Base-by-base conservation (phyloP, 192 early-diverging fungal species). In the Dissophora ornata region DNA sequence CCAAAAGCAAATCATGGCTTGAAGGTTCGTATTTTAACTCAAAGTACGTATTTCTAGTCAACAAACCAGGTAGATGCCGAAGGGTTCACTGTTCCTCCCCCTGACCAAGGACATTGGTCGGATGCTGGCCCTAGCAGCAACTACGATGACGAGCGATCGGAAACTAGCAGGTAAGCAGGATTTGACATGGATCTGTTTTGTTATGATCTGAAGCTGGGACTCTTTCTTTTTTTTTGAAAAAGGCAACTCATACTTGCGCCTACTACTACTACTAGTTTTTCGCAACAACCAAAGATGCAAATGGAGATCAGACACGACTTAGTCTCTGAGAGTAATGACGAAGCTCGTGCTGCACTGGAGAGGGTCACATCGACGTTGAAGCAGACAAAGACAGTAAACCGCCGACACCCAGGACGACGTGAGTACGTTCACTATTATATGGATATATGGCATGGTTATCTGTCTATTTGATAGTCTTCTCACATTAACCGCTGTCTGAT, bases 1-100 rank as follows among this genome's bases (percentile, higher is more conserved):
- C n/a, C n/a, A n/a, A n/a, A n/a, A n/a, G n/a, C n/a, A n/a, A n/a
- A n/a, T n/a, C n/a, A n/a, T n/a, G n/a, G 10, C 54, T 26, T n/a
- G 36, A 6, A 13, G 36, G 36, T 9, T 38, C 36, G 36, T 6
- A 38, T 9, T 38, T 38, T 38, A 6, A 6, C 36, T 9, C 13
- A 6, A 38, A 38, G 36, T 38, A 38, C 36, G 7, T 38, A 38
- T 38, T 38, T 13, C 16, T 55, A 51, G 47, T 36, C 57, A 12
- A 59, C 48, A 26, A 66, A 69, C 38, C 28, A 73, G 4, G 75
- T 88, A 0, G 86, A 88, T 50, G 65, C 66, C 4, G 84, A 88
- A 33, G 86, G 86, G 10, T 87, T 78, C 56, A 71, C 84, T 8
- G 84, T 87, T 46, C 84, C 83, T 46, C 84, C 84, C 15, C 56